A percentile compares a stretch with the other conserved stretches of the same genome.
Evolutionary conservation across 2,329 filamentous ascomycete species (phyloP).

Genomic region (Sporothrix curviconia): DNA sequence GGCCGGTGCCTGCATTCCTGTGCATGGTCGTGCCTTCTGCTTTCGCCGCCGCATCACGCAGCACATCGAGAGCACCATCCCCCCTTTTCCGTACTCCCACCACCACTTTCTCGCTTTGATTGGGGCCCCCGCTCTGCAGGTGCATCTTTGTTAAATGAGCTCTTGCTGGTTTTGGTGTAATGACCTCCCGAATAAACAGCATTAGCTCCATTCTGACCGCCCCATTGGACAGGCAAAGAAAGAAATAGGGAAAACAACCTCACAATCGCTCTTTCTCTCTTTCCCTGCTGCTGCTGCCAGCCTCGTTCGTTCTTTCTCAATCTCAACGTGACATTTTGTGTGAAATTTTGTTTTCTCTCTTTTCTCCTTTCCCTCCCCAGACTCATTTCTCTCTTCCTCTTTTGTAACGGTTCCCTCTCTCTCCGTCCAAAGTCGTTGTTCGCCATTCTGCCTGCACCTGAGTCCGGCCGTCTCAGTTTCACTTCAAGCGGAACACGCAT

Average conservation of each 20-base stretch:
- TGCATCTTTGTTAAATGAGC: slow-evolving; percentile 14
- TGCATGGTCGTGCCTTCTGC: slow-evolving; percentile 1
- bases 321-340: not conserved
- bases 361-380: not conserved
- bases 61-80: not conserved
- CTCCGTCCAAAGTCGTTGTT: not conserved
- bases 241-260: slow-evolving; percentile 14
- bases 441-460: too few species aligned
- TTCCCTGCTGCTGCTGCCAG: not conserved
- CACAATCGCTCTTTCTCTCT: slow-evolving; percentile 8
- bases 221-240: slow-evolving; percentile 11
- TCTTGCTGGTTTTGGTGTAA: slow-evolving; percentile 9
- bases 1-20: slow-evolving; percentile 10
- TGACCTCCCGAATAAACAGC: not conserved
- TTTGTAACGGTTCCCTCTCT: not conserved
- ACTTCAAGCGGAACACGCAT: slow-evolving; percentile 10
- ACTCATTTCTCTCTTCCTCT: not conserved
- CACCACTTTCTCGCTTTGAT: too few species aligned
- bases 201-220: slow-evolving; percentile 12
- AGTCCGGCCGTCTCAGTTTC: slow-evolving; percentile 15
- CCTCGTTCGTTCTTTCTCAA: slow-evolving; percentile 1
- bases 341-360: not conserved
- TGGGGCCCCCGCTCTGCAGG: slow-evolving; percentile 9
- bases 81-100: slow-evolving; percentile 4
- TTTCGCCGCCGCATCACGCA: not conserved